These are phyloP conservation scores for Penicillium sp. DNA, from an alignment of 2,329 filamentous ascomycete genomes.

Conservation along the genomic window DNA sequence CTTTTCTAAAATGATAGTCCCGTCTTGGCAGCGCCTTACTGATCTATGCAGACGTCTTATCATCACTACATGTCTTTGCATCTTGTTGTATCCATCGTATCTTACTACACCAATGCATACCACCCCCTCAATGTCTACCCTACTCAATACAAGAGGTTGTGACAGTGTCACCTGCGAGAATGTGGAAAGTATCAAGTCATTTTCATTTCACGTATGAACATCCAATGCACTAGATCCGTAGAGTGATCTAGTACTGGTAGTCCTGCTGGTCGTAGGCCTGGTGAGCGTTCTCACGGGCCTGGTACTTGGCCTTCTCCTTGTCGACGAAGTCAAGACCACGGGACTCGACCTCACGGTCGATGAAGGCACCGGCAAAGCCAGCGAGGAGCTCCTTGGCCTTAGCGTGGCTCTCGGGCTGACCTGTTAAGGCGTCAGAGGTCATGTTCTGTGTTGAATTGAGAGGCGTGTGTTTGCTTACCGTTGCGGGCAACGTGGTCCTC, in stretches of 20 bases:
- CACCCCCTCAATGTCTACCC: neutral
- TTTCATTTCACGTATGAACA: neutral
- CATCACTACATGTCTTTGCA: neutral
- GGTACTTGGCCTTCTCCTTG: slow-evolving; percentile 60
- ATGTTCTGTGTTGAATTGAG: too few relatives aligned
- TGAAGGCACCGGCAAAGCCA: slow-evolving; percentile 72
- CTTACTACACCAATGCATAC: neutral
- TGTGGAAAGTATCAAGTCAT: neutral
- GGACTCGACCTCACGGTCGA: slow-evolving; percentile 73
- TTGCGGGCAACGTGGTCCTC: slow-evolving; percentile 71
- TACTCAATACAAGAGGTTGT: neutral
- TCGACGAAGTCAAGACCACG: slow-evolving; percentile 64
- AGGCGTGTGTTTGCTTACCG: slow-evolving; percentile 48
- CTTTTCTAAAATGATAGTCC: neutral
- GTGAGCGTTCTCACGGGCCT: slow-evolving; percentile 44
- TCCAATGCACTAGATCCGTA: neutral
- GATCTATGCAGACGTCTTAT: neutral
- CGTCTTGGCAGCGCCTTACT: slow-evolving; percentile 1
- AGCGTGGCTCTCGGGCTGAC: slow-evolving; percentile 68
- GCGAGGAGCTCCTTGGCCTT: slow-evolving; percentile 78
- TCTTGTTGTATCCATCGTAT: neutral
- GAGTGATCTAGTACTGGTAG: neutral
- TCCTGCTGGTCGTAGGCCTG: neutral
- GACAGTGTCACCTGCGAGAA: neutral
- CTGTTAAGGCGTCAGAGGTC: slow-evolving; percentile 38